These are phyloP conservation scores for Rhodocollybia butyracea DNA, from an alignment of 768 basidiomycete genomes.

Conservation along the genomic window DNA sequence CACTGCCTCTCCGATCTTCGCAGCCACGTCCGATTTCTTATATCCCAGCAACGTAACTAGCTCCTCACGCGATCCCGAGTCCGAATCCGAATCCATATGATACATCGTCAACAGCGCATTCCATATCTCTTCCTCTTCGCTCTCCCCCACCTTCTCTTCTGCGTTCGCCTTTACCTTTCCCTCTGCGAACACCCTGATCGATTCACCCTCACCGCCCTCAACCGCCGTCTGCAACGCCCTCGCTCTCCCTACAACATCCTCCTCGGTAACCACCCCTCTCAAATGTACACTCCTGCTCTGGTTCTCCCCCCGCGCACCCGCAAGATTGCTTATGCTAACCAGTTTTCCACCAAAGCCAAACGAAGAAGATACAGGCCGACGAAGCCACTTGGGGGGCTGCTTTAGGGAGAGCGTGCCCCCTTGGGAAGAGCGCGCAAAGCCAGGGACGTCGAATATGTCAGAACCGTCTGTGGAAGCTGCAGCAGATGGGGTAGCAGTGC, in stretches of 20 bases:
- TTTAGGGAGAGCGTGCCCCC: conserved; percentile 74
- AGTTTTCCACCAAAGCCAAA: conserved; percentile 94
- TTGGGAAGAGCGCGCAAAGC: conserved; percentile 45
- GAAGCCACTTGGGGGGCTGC: conserved; percentile 96
- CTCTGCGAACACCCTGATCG: conserved; percentile 68
- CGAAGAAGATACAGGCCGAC: conserved; percentile 72
- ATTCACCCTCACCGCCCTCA: conserved; percentile 50
- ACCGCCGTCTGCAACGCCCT: conserved; percentile 61
- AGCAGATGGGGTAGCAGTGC: conserved; percentile 33
- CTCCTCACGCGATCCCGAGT: conserved; percentile 89
- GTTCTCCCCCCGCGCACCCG: conserved; percentile 67
- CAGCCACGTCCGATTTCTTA: conserved; percentile 81
- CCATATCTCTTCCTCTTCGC: conserved; percentile 50
- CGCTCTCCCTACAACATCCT: conserved; percentile 70
- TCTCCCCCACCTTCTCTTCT: conserved; percentile 37
- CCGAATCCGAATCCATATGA: too few species aligned
- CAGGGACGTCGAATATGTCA: conserved; percentile 75
- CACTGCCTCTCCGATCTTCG: conserved; percentile 79
- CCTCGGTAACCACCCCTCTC: conserved; percentile 74
- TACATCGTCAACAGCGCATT: conserved; percentile 87
- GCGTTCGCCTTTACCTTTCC: too few species aligned
- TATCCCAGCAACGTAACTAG: conserved; percentile 89
- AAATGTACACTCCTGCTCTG: conserved; percentile 84
- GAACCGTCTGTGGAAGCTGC: conserved; percentile 54
- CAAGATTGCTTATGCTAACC: conserved; percentile 76